phyloP scores from a whole-genome alignment of 768 basidiomycete species.

The Termitomyces sp. region DNA sequence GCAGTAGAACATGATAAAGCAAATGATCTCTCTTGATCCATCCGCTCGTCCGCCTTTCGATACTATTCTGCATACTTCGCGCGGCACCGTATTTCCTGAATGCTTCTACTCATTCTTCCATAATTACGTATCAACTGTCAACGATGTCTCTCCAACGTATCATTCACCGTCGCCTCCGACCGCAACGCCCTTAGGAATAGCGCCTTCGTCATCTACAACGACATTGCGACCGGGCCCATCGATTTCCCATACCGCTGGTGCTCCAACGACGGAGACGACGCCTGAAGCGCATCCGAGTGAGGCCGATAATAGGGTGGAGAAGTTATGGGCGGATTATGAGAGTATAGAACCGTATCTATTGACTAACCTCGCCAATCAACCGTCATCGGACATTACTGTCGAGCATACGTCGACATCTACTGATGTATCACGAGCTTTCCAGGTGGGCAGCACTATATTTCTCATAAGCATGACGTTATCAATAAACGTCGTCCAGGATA shows the following conservation, averaged over 20 bases:
- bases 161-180: conserved; percentile 27
- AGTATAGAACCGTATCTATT: conserved; percentile 68
- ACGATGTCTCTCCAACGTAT: conserved; percentile 56
- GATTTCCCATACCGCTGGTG: conserved; percentile 13
- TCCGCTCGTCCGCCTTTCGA: conserved; percentile 76
- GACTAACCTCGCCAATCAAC: conserved; percentile 38
- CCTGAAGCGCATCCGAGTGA: conserved; percentile 58
- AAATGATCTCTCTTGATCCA: conserved; percentile 87
- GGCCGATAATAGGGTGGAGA: conserved; percentile 80
- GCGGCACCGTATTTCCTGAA: conserved; percentile 83
- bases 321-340: conserved; percentile 84
- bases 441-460: conserved; percentile 35
- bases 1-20: conserved; percentile 73
- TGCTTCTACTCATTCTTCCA: conserved; percentile 94
- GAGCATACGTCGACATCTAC: conserved; percentile 41
- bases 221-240: conserved; percentile 27
- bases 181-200: conserved; percentile 22
- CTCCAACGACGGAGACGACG: conserved; percentile 21
- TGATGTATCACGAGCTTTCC: conserved; percentile 45
- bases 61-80: conserved; percentile 63
- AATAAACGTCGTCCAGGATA: conserved; percentile 38
- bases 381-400: conserved; percentile 48
- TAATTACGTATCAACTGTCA: conserved; percentile 78
- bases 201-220: conserved; percentile 27
- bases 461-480: background rate